These are phyloP conservation scores for Sarocladiaceae sp. DNA, from an alignment of 2,329 filamentous ascomycete genomes.

Conservation along the genomic window DNA sequence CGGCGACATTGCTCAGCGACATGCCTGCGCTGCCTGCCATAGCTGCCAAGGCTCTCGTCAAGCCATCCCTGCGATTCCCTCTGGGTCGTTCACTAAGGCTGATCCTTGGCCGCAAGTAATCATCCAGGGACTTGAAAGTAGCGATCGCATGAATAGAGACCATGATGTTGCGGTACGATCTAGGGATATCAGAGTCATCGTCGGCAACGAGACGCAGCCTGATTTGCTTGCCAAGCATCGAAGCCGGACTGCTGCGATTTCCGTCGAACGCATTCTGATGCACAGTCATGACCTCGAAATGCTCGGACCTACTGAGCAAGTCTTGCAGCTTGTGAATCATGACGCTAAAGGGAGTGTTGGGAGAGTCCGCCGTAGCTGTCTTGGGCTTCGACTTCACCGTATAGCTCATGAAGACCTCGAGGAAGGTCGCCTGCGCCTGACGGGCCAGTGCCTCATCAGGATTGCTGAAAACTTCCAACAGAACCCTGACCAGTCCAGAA, in stretches of 20 bases:
- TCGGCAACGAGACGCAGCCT: slow-evolving; percentile 83
- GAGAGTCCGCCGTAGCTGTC: slow-evolving; percentile 59
- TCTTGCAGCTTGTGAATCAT: slow-evolving; percentile 94
- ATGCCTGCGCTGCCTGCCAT: slow-evolving; percentile 67
- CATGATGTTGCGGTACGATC: slow-evolving; percentile 87
- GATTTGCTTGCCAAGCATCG: slow-evolving; percentile 95
- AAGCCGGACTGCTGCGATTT: slow-evolving; percentile 82
- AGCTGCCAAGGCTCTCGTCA: slow-evolving; percentile 65
- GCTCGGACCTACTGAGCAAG: slow-evolving; percentile 89
- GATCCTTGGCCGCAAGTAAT: slow-evolving; percentile 89
- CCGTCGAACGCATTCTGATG: slow-evolving; percentile 88
- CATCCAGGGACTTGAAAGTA: slow-evolving; percentile 93
- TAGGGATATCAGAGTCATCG: slow-evolving; percentile 83
- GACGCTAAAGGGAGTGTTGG: slow-evolving; percentile 80
- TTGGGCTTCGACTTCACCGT: slow-evolving; percentile 59
- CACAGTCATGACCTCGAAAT: slow-evolving; percentile 95
- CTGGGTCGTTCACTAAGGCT: slow-evolving; percentile 66
- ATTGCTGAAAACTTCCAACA: slow-evolving; percentile 77
- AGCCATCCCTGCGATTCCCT: slow-evolving; percentile 52
- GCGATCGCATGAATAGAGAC: slow-evolving; percentile 98
- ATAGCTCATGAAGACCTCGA: slow-evolving; percentile 86
- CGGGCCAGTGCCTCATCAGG: slow-evolving; percentile 54
- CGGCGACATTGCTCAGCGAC: slow-evolving; percentile 32
- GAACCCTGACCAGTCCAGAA: slow-evolving; percentile 78
- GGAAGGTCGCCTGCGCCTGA: slow-evolving; percentile 73